phyloP scores from a whole-genome alignment of 805 yeast species.

The Priceomyces medius region DNA sequence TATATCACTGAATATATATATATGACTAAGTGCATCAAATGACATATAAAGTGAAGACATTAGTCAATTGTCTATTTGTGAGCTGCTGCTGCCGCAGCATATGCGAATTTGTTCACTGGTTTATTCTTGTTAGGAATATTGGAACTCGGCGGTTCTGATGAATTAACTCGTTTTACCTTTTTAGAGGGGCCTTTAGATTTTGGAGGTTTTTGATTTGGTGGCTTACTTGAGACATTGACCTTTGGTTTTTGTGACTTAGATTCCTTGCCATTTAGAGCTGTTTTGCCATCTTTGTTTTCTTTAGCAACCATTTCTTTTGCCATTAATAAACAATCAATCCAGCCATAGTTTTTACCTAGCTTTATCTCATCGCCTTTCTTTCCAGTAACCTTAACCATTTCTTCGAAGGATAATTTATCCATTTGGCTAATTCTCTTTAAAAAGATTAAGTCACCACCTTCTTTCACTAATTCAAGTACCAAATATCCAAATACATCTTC shows the following conservation, averaged over 20 bases:
- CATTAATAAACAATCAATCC: constrained; percentile 70
- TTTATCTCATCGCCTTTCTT: constrained; percentile 33
- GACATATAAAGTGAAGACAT: too few relatives aligned
- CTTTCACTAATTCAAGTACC: constrained; percentile 58
- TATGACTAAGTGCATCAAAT: too few relatives aligned
- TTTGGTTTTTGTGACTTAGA: constrained; percentile 6
- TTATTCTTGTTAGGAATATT: constrained; percentile 4
- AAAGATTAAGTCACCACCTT: constrained; percentile 56
- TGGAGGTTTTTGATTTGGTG: constrained; percentile 1
- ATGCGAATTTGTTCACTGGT: constrained; percentile 36
- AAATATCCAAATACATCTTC: constrained; percentile 56
- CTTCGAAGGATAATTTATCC: constrained; percentile 30
- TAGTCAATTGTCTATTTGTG: constrained; percentile 18
- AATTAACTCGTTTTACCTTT: background rate
- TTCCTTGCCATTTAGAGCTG: constrained; percentile 10
- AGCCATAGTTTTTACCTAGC: constrained; percentile 50
- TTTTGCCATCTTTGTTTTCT: constrained; percentile 12
- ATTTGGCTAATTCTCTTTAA: constrained; percentile 38
- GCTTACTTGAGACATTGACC: constrained; percentile 3
- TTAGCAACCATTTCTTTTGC: constrained; percentile 53
- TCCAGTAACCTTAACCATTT: constrained; percentile 28
- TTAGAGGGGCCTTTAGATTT: background rate
- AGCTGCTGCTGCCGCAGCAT: constrained; percentile 49
- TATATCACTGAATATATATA: too few relatives aligned
- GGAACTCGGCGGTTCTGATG: background rate